A percentile compares a stretch with the other conserved stretches of the same genome.
Conservation (phyloP, 257 asterid species). For the Verbena officinalis region DNA sequence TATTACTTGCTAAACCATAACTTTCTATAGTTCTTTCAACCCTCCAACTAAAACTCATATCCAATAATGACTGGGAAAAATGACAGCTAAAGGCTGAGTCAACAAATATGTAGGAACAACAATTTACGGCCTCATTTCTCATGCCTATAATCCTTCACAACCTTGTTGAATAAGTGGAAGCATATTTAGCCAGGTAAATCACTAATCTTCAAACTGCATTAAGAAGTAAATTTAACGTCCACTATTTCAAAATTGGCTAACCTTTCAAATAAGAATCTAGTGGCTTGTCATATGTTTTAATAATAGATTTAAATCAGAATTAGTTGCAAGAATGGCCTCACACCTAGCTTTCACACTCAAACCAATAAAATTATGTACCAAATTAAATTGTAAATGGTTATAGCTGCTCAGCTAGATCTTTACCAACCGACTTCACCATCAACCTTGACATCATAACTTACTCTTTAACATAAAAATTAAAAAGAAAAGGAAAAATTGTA, state of each 20-base stretch:
- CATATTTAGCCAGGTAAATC: not conserved
- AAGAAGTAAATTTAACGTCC: not conserved
- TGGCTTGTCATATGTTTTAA: not conserved
- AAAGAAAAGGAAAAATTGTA: not conserved
- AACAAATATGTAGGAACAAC: not conserved
- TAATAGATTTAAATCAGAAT: not conserved
- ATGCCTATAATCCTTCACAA: not conserved
- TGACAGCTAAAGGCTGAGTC: not conserved
- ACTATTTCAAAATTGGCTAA: not conserved
- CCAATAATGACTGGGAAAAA: not conserved
- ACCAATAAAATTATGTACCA: not conserved
- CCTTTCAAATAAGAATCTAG: not conserved
- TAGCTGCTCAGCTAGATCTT: not conserved
- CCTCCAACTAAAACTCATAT: not conserved
- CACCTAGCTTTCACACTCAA: conserved; percentile 1
- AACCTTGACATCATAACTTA: not conserved
- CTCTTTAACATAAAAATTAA: not conserved
- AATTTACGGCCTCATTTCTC: not conserved
- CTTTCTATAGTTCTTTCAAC: not conserved
- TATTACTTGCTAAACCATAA: not conserved
- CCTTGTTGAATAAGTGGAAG: not conserved
- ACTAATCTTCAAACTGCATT: not conserved
- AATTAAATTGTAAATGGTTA: not conserved
- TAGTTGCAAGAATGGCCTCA: not conserved
- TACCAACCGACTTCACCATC: conserved; percentile 9